Base-by-base conservation (phyloP, 2,329 filamentous ascomycete species). In the Diaporthe australafricana region DNA sequence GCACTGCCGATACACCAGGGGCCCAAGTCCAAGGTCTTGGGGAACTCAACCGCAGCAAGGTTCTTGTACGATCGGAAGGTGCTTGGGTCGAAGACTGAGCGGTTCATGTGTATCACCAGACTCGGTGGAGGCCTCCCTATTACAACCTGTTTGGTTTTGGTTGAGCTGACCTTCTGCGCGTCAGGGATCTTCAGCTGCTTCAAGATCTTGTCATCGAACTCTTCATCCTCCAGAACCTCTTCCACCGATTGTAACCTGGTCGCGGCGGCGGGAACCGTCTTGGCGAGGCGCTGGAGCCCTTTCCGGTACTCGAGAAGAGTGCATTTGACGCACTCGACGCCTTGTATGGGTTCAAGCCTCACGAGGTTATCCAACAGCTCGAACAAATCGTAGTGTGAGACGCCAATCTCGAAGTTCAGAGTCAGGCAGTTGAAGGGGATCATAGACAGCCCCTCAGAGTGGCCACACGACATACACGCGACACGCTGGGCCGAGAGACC, bases 351-450 rank as follows among this genome's bases (percentile, higher is more conserved):
- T 79, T 98, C 96, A 11, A 98, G 87, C 16, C 91, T 89, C 35
- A 94, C 96, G 79, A 96, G 98, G 27, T 94, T 91, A 78, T 97
- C 92, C 25, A 99, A 83, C 70, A 94, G 92, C 72, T 96, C 92
- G 71, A 91, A 90, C 0, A 98, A 83, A 73, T 94, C 89, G 77
- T 95, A 94, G 22, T 87, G 84, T 38, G 82, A 79, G 74, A 86
- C 87, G 60, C 87, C 87, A 6, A 87, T 83, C 1, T 93, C 94
- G 1, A 98, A 89, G 45, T 92, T 94, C 0, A 98, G 89, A 0
- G 96, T 98, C 57, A 98, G 84, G 78, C 95, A 98, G 79, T 96
- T 98, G 86, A 98, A 98, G 0, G 95, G 94, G 25, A 94, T 97
- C 83, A 98, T 90, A 1, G 93, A 95, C 17, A 98, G 86, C 1